Conservation (phyloP, 306 rosid genomes). For the Abrus pulchellus region DNA sequence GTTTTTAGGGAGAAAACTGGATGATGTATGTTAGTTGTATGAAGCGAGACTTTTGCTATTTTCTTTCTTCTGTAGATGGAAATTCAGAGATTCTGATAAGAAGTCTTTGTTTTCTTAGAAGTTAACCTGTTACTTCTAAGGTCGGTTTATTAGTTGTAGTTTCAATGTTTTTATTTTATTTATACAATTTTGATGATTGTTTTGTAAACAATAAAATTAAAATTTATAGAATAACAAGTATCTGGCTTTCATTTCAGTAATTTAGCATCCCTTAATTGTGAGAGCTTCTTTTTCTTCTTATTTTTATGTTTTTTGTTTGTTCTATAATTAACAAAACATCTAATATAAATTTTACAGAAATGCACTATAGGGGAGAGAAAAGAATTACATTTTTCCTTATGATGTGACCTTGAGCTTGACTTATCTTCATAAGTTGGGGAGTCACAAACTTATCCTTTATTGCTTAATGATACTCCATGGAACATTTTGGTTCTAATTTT, state of each 20-base stretch:
- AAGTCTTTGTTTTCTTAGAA: background rate
- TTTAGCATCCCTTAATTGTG: conserved; percentile 9
- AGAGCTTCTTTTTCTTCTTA: background rate
- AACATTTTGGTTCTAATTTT: conserved; percentile 25
- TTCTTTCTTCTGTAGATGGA: conserved; percentile 23
- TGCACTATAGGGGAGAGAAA: background rate
- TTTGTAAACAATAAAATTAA: background rate
- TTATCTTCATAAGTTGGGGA: conserved; percentile 22
- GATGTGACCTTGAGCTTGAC: background rate
- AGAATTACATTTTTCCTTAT: background rate
- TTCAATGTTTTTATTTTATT: background rate
- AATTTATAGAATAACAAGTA: conserved; percentile 7
- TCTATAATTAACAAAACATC: background rate
- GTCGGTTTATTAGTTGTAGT: background rate
- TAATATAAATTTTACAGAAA: background rate
- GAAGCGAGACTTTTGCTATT: conserved; percentile 30
- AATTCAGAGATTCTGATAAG: conserved; percentile 32
- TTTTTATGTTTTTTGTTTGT: background rate
- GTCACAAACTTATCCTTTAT: conserved; percentile 16
- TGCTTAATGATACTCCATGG: conserved; percentile 5
- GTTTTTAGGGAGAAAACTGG: conserved; percentile 23
- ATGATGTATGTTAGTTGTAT: conserved; percentile 24
- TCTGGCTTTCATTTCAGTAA: conserved; percentile 10
- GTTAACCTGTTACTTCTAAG: conserved; percentile 31
- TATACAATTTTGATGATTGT: background rate